Evolutionary conservation across 179 eudicot genomes (phyloP).

Genomic region (Carnegiea gigantea): DNA sequence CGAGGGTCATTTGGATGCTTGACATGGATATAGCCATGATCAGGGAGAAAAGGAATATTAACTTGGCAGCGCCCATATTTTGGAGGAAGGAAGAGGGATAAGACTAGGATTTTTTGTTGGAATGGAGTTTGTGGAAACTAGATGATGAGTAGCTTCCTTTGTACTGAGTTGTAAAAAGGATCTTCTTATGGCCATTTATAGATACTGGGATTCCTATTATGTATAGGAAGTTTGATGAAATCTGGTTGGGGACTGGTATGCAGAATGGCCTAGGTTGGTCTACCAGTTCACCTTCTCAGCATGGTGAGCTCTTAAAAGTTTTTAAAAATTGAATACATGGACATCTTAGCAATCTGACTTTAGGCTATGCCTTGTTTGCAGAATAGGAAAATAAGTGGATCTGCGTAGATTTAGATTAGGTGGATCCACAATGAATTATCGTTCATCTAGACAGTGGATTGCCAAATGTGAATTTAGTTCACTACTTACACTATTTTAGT

Average conservation of each 20-base stretch:
- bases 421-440: too few relatives aligned
- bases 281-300: slow-evolving; percentile 9
- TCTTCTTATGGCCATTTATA: neutral
- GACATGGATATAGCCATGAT: neutral
- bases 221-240: neutral
- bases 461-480: too few relatives aligned
- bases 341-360: too few relatives aligned
- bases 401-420: too few relatives aligned
- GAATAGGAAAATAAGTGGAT: too few relatives aligned
- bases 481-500: too few relatives aligned
- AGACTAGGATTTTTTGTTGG: neutral
- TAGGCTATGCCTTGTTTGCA: too few relatives aligned
- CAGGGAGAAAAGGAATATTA: neutral
- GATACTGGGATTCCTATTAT: neutral
- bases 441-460: too few relatives aligned
- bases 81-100: too few relatives aligned
- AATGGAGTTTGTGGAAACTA: neutral
- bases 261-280: neutral
- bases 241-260: neutral
- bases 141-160: neutral
- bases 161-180: neutral
- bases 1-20: neutral
- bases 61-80: slow-evolving; percentile 5
- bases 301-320: too few relatives aligned
- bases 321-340: too few relatives aligned